These are phyloP conservation scores for Beauveria caledonica DNA, from an alignment of 2,329 filamentous ascomycete genomes.

Conservation along the genomic window DNA sequence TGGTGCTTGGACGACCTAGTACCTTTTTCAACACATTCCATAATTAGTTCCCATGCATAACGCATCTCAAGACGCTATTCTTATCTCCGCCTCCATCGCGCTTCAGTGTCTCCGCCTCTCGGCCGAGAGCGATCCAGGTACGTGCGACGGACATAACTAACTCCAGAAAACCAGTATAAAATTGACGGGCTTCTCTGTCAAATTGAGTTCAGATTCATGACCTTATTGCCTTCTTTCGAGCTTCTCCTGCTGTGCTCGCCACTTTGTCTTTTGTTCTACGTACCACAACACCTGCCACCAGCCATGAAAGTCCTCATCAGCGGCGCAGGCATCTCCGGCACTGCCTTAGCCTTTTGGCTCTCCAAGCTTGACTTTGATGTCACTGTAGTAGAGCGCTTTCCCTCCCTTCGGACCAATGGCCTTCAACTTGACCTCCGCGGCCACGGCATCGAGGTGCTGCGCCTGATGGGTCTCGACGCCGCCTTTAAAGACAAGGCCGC, in stretches of 20 bases:
- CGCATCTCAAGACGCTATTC: not conserved
- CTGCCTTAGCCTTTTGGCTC: slow-evolving; percentile 42
- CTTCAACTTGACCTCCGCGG: slow-evolving; percentile 47
- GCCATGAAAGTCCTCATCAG: slow-evolving; percentile 25
- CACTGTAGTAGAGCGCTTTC: slow-evolving; percentile 33
- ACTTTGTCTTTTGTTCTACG: not conserved
- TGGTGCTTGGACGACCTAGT: not conserved
- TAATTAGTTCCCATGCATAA: too few species aligned
- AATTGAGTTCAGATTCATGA: not conserved
- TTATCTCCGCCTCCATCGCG: not conserved
- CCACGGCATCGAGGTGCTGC: slow-evolving; percentile 40
- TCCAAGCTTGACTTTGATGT: slow-evolving; percentile 28
- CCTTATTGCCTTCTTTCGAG: not conserved
- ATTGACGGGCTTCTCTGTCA: not conserved
- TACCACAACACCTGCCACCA: not conserved
- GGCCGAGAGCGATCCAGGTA: slow-evolving; percentile 1
- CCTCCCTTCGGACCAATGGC: slow-evolving; percentile 36
- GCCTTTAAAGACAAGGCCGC: slow-evolving; percentile 33
- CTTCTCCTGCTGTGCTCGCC: not conserved
- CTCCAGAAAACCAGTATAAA: not conserved
- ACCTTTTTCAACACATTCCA: too few species aligned
- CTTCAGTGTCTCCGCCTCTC: not conserved
- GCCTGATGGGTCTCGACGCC: slow-evolving; percentile 42
- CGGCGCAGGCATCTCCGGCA: slow-evolving; percentile 27
- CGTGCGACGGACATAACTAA: not conserved